Conservation (phyloP, 129 eudicot species). For the Tagetes erecta region DNA sequence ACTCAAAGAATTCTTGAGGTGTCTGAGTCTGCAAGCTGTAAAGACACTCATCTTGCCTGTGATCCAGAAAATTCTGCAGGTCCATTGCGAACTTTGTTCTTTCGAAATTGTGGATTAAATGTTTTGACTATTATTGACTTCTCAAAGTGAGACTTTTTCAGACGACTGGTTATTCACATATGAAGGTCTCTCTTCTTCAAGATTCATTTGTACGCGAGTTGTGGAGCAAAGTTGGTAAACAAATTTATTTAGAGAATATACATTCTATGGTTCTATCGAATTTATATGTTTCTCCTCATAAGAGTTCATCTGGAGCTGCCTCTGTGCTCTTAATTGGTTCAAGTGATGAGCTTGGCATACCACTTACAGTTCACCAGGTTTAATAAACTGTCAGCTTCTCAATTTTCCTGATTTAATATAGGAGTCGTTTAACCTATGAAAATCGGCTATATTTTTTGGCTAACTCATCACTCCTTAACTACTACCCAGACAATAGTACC, state of each 20-base stretch:
- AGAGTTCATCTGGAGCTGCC: conserved; percentile 84
- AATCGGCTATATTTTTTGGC: conserved; percentile 11
- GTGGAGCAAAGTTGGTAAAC: conserved; percentile 86
- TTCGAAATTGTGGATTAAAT: conserved; percentile 17
- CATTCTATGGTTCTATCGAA: conserved; percentile 82
- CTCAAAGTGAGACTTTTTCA: conserved; percentile 35
- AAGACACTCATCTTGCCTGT: conserved; percentile 69
- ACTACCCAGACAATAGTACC: conserved; percentile 78
- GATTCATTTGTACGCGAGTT: conserved; percentile 91
- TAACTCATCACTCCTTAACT: conserved; percentile 19
- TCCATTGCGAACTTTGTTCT: conserved; percentile 36
- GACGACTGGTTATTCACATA: conserved; percentile 75
- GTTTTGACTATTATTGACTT: conserved; percentile 11
- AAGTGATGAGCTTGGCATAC: conserved; percentile 94
- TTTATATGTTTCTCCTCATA: conserved; percentile 65
- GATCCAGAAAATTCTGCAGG: conserved; percentile 93
- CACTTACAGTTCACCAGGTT: conserved; percentile 94
- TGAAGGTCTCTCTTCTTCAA: conserved; percentile 98
- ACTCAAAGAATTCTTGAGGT: conserved; percentile 69
- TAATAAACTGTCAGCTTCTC: conserved; percentile 21
- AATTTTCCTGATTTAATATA: conserved; percentile 15
- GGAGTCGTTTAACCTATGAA: conserved; percentile 2
- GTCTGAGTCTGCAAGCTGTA: conserved; percentile 60
- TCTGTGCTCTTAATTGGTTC: conserved; percentile 93
- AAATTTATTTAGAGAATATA: conserved; percentile 63